Percentiles rank a stretch among this genome's conserved stretches.
phyloP scores from a whole-genome alignment of 768 basidiomycete genomes.

The Cystobasidium tubakii region DNA sequence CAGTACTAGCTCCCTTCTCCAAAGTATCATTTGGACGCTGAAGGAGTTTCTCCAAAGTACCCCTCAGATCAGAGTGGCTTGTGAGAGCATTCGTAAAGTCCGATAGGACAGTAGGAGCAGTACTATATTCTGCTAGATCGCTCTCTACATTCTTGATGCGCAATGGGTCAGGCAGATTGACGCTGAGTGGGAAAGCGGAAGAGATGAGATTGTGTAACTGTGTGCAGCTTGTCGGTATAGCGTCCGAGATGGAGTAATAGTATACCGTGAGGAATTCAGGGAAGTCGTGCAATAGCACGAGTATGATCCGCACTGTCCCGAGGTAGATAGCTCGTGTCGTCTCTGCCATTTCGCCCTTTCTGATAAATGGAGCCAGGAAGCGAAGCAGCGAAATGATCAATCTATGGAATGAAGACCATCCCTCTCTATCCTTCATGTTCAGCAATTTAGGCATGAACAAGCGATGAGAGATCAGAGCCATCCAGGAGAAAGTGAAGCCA shows the following conservation, averaged over 20 bases:
- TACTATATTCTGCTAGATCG: constrained; percentile 69
- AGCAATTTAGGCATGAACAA: constrained; percentile 95
- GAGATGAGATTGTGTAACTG: constrained; percentile 95
- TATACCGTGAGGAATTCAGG: constrained; percentile 80
- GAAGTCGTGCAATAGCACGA: constrained; percentile 96
- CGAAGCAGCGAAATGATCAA: constrained; percentile 87
- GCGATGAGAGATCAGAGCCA: constrained; percentile 89
- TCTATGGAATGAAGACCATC: constrained; percentile 95
- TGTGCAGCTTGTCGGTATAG: constrained; percentile 83
- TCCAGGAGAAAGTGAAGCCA: constrained; percentile 97
- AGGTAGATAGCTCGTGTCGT: constrained; percentile 82
- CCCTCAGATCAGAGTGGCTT: constrained; percentile 67
- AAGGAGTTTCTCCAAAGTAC: constrained; percentile 76
- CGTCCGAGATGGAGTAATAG: constrained; percentile 91
- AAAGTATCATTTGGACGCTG: constrained; percentile 50
- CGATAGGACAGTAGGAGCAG: constrained; percentile 80
- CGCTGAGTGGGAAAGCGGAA: constrained; percentile 72
- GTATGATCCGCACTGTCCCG: constrained; percentile 77
- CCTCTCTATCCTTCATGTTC: constrained; percentile 81
- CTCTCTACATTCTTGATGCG: constrained; percentile 54
- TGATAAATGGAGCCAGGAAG: constrained; percentile 86
- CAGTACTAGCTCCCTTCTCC: constrained; percentile 42
- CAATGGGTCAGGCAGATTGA: constrained; percentile 73
- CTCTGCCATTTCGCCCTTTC: constrained; percentile 68
- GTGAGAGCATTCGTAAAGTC: constrained; percentile 78